Evolutionary conservation across 257 asterid genomes (phyloP).

Genomic region (Anisodus tanguticus): DNA sequence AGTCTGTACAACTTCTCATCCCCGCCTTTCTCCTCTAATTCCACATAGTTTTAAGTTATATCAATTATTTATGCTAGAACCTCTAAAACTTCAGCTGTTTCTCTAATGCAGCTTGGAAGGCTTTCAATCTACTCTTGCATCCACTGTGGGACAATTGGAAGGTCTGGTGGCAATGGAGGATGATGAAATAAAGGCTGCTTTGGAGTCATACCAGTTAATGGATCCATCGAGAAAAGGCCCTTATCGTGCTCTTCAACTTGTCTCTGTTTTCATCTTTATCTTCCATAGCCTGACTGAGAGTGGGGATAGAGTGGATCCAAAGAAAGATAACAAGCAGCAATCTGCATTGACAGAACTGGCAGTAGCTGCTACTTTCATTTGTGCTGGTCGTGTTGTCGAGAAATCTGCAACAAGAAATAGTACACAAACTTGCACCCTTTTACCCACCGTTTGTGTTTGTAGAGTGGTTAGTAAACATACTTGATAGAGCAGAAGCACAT

Average conservation of each 20-base stretch:
- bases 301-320: conserved; percentile 33
- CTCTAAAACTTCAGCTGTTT: conserved; percentile 21
- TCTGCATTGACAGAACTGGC: conserved; percentile 53
- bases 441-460: conserved; percentile 72
- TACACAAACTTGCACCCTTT: conserved; percentile 53
- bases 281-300: conserved; percentile 50
- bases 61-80: conserved; percentile 6
- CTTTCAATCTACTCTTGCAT: conserved; percentile 62
- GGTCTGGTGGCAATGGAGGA: conserved; percentile 52
- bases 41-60: neutral
- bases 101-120: conserved; percentile 70
- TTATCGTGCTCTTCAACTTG: conserved; percentile 73
- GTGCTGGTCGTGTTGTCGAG: conserved; percentile 69
- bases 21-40: no score
- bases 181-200: conserved; percentile 46
- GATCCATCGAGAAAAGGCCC: conserved; percentile 73
- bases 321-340: conserved; percentile 42
- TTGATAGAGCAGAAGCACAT: conserved; percentile 47
- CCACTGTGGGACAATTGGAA: conserved; percentile 65
- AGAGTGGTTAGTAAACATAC: conserved; percentile 74
- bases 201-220: conserved; percentile 62
- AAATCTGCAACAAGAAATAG: conserved; percentile 48
- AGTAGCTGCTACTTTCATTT: conserved; percentile 61
- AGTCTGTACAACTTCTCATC: no score
- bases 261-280: conserved; percentile 70